These are phyloP conservation scores for Verticillium alfalfae DNA, from an alignment of 2,329 filamentous ascomycete species.

Conservation along the genomic window DNA sequence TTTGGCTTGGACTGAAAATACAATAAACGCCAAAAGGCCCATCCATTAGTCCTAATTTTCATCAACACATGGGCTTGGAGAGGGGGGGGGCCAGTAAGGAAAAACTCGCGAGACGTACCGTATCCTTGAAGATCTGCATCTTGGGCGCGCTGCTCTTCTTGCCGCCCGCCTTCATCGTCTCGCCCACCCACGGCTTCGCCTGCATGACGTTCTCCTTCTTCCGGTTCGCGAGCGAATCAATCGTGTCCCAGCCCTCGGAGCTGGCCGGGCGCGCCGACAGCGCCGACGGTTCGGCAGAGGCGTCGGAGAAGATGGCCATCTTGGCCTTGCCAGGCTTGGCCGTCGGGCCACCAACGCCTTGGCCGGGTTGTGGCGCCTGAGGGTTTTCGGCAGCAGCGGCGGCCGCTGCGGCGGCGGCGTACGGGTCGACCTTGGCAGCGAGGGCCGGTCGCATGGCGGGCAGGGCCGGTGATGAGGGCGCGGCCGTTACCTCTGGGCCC, in stretches of 20 bases:
- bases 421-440: slow-evolving; percentile 81
- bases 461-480: slow-evolving; percentile 80
- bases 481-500: slow-evolving; percentile 53
- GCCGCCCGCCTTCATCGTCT: slow-evolving; percentile 82
- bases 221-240: slow-evolving; percentile 77
- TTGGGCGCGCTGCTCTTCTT: slow-evolving; percentile 73
- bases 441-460: slow-evolving; percentile 78
- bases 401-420: slow-evolving; percentile 50
- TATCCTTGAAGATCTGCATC: slow-evolving; percentile 90
- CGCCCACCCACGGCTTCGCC: slow-evolving; percentile 84
- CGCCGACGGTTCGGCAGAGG: slow-evolving; percentile 53
- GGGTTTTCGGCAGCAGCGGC: slow-evolving; percentile 48
- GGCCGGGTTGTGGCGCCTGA: slow-evolving; percentile 54
- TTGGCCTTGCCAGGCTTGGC: slow-evolving; percentile 71
- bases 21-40: slow-evolving; percentile 38
- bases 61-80: slow-evolving; percentile 67
- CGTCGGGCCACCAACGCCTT: slow-evolving; percentile 39
- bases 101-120: slow-evolving; percentile 59
- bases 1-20: slow-evolving; percentile 42
- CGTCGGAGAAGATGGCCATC: slow-evolving; percentile 86
- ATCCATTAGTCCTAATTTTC: slow-evolving; percentile 86
- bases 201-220: slow-evolving; percentile 92
- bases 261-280: slow-evolving; percentile 45
- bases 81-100: slow-evolving; percentile 18
- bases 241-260: slow-evolving; percentile 83